Base-by-base conservation (phyloP, 169 alveolate genomes). In the Cyclospora cayetanensis region DNA sequence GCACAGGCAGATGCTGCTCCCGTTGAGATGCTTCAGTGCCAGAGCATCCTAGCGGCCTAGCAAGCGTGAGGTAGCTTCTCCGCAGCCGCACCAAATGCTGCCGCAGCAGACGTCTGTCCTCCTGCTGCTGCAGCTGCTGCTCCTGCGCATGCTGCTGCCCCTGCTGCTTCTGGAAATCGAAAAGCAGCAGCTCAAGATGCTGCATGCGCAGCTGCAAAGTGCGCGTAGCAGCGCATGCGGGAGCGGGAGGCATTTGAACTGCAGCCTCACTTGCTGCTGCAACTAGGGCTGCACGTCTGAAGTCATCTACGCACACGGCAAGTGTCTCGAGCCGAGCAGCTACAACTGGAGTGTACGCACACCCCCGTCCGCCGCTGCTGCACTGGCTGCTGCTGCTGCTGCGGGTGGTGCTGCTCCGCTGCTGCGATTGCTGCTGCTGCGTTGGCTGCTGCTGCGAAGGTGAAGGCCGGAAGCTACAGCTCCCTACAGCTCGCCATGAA, bases 231-330 rank as follows among this genome's bases (percentile, higher is more conserved):
- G 88, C 50, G 88, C 52, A 12, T 5, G 12, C 43, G 0, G 72
- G 88, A 11, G 88, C 70, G 2, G 88, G 88, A 34, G 60, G 88
- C 88, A 77, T 20, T 50, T 43, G 42, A 22, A 77, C 46, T 77
- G 88, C 88, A 43, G 88, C 88, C n/a, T n/a, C n/a, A n/a, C n/a
- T n/a, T 77, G 66, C 72, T 11, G 88, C 42, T 41, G 88, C 88
- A 43, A 50, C 88, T 77, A 70, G 70, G 42, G 88, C 88, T 77
- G 88, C 88, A 29, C 88, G 35, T 46, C 46, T n/a, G 46, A 29
- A 77, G 31, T 77, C 88, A 18, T 77, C 88, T 2, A 77, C 42
- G 50, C 88, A 77, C 34, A 31, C 43, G 0, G 72, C 66, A 2
- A 77, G 50, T 11, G 70, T 77, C 27, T 77, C 88, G 43, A 77